Conservation (phyloP, 345 rosid genomes). For the Odontarrhena argentea region DNA sequence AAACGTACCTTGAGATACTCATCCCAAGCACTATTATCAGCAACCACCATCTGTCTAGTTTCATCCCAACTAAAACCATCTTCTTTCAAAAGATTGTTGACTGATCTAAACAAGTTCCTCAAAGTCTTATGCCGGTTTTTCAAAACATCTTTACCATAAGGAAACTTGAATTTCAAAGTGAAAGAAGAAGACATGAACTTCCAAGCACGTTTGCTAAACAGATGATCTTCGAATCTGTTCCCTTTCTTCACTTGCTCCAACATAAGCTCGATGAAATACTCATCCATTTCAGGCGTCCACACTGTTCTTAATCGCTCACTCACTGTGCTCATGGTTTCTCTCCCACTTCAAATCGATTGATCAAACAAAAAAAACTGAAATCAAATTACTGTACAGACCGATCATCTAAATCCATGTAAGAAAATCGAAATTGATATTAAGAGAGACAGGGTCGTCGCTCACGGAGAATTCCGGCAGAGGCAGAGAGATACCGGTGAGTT, state of each 20-base stretch:
- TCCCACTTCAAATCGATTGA: conserved; percentile 29
- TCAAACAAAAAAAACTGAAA: neutral
- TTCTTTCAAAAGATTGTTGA: conserved; percentile 58
- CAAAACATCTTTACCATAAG: conserved; percentile 67
- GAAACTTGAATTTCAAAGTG: conserved; percentile 61
- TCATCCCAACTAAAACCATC: conserved; percentile 74
- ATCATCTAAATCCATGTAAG: neutral
- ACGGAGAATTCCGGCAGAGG: conserved; percentile 25
- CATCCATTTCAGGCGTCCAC: conserved; percentile 90
- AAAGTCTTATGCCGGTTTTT: conserved; percentile 71
- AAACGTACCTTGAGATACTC: conserved; percentile 68
- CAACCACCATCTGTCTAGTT: conserved; percentile 62
- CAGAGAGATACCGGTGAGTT: conserved; percentile 33
- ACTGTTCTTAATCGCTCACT: conserved; percentile 65
- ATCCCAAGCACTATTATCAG: conserved; percentile 68
- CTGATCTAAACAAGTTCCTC: conserved; percentile 62
- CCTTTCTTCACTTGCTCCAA: conserved; percentile 73
- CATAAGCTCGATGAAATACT: conserved; percentile 72
- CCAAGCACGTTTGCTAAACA: conserved; percentile 87
- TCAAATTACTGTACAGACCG: neutral
- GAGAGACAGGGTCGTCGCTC: conserved; percentile 10
- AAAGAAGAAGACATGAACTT: conserved; percentile 68
- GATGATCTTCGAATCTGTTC: conserved; percentile 68
- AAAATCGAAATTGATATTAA: neutral
- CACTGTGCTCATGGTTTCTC: conserved; percentile 6